Conservation (phyloP, 2,329 filamentous ascomycete species). For the Arthroderma sp. region DNA sequence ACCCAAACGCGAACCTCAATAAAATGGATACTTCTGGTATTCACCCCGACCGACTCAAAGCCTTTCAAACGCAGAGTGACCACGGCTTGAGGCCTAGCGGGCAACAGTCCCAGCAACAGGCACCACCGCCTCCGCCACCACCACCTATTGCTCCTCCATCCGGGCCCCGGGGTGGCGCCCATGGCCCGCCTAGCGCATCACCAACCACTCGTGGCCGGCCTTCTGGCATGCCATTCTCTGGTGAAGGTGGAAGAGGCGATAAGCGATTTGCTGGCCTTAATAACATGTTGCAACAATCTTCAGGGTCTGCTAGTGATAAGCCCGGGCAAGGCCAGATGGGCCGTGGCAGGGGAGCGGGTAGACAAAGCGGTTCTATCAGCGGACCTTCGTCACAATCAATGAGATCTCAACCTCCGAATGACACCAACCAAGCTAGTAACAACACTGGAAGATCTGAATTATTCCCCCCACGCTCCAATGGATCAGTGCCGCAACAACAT, state of each 20-base stretch:
- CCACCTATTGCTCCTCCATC: constrained; percentile 27
- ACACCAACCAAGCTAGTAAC: constrained; percentile 18
- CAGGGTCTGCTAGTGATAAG: constrained; percentile 25
- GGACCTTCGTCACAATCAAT: constrained; percentile 23
- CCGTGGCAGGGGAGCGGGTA: constrained; percentile 30
- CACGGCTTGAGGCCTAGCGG: neutral
- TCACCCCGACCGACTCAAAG: constrained; percentile 43
- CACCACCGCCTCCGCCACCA: constrained; percentile 18
- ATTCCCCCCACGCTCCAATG: constrained; percentile 21
- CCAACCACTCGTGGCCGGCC: constrained; percentile 27
- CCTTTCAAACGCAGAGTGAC: constrained; percentile 25
- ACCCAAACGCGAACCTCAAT: constrained; percentile 24
- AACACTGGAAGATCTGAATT: constrained; percentile 22
- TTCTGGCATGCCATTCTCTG: constrained; percentile 26
- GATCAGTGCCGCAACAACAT: constrained; percentile 15
- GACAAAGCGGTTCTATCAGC: constrained; percentile 24
- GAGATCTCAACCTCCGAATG: constrained; percentile 24
- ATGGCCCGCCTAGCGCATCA: constrained; percentile 27
- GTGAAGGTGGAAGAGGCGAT: constrained; percentile 33
- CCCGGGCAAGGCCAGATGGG: constrained; percentile 25
- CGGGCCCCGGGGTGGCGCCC: constrained; percentile 29
- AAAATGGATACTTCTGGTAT: constrained; percentile 35
- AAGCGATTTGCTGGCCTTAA: constrained; percentile 38
- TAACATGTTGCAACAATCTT: constrained; percentile 36
- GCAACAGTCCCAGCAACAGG: constrained; percentile 14